Conservation (phyloP, 176 grass and related monocot species). For the Hsuehochloa calcarea region DNA sequence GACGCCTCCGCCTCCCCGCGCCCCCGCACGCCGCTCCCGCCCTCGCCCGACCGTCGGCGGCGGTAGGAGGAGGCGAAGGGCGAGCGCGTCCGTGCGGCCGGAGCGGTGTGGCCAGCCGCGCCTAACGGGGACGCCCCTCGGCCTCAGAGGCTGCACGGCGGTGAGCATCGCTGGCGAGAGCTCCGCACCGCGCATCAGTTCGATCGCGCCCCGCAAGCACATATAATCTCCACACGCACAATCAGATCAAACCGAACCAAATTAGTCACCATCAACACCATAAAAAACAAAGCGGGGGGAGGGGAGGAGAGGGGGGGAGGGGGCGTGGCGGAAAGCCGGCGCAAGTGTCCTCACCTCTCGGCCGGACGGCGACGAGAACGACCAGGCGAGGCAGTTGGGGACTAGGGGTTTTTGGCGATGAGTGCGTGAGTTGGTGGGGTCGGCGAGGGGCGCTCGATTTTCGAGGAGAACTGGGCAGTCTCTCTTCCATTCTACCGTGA, state of each 20-base stretch:
- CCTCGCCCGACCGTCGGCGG: neutral
- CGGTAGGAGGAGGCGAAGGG: neutral
- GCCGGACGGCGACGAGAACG: no score
- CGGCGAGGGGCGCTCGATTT: no score
- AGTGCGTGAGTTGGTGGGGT: no score
- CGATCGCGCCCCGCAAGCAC: neutral
- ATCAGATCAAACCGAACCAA: neutral
- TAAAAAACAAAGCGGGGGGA: no score
- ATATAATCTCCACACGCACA: neutral
- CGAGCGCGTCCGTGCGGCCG: neutral
- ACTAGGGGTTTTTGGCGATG: no score
- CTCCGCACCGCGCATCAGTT: neutral
- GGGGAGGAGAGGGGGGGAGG: no score
- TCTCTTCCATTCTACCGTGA: no score
- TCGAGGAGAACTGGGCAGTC: no score
- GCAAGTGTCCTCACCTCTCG: no score
- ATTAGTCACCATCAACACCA: neutral
- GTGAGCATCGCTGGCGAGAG: neutral
- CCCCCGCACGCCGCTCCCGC: neutral
- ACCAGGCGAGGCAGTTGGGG: no score
- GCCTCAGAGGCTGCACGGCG: neutral
- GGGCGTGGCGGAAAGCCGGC: no score
- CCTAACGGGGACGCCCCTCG: no score
- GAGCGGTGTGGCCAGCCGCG: neutral
- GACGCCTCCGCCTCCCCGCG: neutral